Base-by-base conservation (phyloP, 2,329 filamentous ascomycete genomes). In the Talaromyces piceae region DNA sequence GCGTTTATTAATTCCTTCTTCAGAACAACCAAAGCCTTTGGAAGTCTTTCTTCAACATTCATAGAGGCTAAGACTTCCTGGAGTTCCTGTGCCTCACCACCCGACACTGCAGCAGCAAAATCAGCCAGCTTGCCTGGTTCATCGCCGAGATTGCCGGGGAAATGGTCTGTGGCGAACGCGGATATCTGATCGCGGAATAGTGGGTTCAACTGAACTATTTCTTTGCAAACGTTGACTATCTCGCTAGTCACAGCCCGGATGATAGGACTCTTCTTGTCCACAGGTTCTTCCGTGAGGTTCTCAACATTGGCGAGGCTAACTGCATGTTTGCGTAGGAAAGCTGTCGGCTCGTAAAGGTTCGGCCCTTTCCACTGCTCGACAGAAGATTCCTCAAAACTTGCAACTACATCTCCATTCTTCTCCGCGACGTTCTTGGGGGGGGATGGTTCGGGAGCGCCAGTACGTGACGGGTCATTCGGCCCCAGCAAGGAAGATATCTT, bases 1-100 rank as follows among this genome's bases (percentile, higher is more conserved):
- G 93, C 93, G 60, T 97, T 98, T 87, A 97, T 95, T 49, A 96
- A 81, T 73, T 98, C 93, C 70, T 96, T 97, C 75, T 98, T 98
- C 58, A 98, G 77, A 2, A 97, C 88, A 41, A 91, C 82, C 2
- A 98, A 75, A 0, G 91, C 88, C 71, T 96, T 97, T 60, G 90
- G 87, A 70, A 98, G 81, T 56, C 94, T 82, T 61, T 95, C 87
- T 68, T 97, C 91, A 13, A 98, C 86, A 62, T 96, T 89, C 69
- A 96, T 79, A 48, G 87, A 88, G 52, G 88, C 85, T 2, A 98
- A 76, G 0, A 96, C 88, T 61, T 95, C 89, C 67, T 98, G 94
- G 41, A 97, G 77, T 72, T 98, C 93, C 50, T 85, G 82, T 50
- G 94, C 84, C 63, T 96, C 91, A 18, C 93, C 93, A 1, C 88